Conservation (phyloP, 257 asterid species). For the Galeopsis tetrahit region DNA sequence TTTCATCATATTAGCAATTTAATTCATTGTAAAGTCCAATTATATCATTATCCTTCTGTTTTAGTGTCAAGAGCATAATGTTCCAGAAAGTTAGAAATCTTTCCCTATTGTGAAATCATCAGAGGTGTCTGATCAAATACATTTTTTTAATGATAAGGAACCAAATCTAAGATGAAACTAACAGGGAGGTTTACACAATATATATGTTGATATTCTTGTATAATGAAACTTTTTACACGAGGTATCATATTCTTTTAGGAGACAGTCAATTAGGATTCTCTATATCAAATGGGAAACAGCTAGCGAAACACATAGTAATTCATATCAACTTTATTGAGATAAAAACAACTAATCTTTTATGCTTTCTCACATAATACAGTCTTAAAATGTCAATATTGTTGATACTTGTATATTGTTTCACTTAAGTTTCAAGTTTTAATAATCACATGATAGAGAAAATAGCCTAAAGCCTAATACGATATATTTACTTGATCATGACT, state of each 20-base stretch:
- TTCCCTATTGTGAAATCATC: too few relatives aligned
- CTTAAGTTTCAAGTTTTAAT: background rate
- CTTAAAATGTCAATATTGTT: background rate
- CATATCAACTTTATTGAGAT: slow-evolving; percentile 9
- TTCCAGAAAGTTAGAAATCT: too few relatives aligned
- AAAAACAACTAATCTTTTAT: background rate
- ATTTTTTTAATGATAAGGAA: background rate
- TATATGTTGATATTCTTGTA: background rate
- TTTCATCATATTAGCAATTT: too few relatives aligned
- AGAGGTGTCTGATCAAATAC: too few relatives aligned
- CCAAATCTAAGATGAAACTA: slow-evolving; percentile 4
- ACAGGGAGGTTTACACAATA: background rate
- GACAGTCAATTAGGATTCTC: background rate
- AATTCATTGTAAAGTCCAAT: too few relatives aligned
- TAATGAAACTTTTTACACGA: background rate
- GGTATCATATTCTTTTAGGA: background rate
- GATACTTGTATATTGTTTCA: background rate
- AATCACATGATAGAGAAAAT: background rate
- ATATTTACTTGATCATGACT: slow-evolving; percentile 2
- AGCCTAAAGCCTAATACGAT: background rate
- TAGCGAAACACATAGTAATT: background rate
- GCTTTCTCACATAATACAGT: background rate
- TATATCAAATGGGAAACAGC: background rate
- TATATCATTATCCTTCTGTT: too few relatives aligned
- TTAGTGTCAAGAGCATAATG: too few relatives aligned